phyloP scores from a whole-genome alignment of 1,284 basidiomycete species.

The Sporisorium exsertum region DNA sequence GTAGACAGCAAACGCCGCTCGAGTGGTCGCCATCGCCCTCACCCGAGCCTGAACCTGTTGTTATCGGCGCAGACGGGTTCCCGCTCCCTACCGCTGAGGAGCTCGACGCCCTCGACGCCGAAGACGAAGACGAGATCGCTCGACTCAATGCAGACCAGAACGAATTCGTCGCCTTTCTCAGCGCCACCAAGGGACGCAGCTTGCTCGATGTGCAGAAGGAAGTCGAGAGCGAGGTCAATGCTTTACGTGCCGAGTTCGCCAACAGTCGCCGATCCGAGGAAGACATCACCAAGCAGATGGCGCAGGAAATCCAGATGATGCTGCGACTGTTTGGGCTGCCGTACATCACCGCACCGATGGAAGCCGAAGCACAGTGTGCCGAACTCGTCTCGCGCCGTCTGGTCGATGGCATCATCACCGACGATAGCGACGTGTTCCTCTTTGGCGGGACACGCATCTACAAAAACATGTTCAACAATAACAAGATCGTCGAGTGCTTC shows the following conservation, averaged over 20 bases:
- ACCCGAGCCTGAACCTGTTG: conserved; percentile 67
- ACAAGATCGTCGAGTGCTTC: conserved; percentile 97
- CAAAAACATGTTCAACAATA: conserved; percentile 99
- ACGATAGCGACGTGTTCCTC: conserved; percentile 98
- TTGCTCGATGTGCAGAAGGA: conserved; percentile 78
- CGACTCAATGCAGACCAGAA: conserved; percentile 74
- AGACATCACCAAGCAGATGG: conserved; percentile 93
- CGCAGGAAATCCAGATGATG: conserved; percentile 86
- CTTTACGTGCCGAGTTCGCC: conserved; percentile 84
- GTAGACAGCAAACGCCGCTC: conserved; percentile 36
- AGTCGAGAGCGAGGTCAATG: conserved; percentile 89
- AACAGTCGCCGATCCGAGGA: conserved; percentile 92
- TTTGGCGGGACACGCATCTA: conserved; percentile 93
- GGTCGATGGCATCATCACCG: conserved; percentile 97
- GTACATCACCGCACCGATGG: conserved; percentile 96
- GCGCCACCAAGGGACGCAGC: conserved; percentile 78
- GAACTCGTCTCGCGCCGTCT: conserved; percentile 85
- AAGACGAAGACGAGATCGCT: conserved; percentile 73
- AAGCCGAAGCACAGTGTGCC: conserved; percentile 99
- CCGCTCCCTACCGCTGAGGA: conserved; percentile 84
- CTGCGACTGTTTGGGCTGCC: conserved; percentile 95
- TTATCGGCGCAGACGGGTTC: conserved; percentile 71
- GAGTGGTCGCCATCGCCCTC: conserved; percentile 59
- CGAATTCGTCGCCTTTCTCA: conserved; percentile 85
- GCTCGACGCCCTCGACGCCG: conserved; percentile 75